Evolutionary conservation across 495 filamentous ascomycete species (phyloP).

Genomic region (Talaromyces stipitatus): DNA sequence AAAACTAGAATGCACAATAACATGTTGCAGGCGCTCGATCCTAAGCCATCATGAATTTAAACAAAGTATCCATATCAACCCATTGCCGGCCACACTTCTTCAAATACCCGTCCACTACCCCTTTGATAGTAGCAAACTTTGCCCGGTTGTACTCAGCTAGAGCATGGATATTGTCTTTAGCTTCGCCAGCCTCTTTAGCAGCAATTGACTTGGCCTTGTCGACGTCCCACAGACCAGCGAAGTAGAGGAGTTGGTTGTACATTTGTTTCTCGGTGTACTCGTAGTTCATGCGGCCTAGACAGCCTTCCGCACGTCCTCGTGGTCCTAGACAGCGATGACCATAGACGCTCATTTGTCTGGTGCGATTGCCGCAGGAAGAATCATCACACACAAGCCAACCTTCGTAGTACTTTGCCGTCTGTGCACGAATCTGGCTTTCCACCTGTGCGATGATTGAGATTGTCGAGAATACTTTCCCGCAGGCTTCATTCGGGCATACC

Average conservation of each 20-base stretch:
- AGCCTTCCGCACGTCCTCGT: constrained; percentile 70
- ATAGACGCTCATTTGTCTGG: constrained; percentile 85
- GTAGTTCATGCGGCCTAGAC: constrained; percentile 80
- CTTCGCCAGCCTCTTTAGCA: constrained; percentile 33
- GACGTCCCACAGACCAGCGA: constrained; percentile 78
- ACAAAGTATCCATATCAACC: constrained; percentile 93
- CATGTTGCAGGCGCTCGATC: too few relatives aligned
- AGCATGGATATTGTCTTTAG: constrained; percentile 55
- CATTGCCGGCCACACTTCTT: constrained; percentile 90
- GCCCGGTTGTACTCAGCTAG: constrained; percentile 73
- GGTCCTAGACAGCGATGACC: constrained; percentile 86
- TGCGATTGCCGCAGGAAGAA: constrained; percentile 74
- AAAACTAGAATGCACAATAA: neutral
- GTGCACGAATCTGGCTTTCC: constrained; percentile 70
- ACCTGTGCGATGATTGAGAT: constrained; percentile 77
- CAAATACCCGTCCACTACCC: constrained; percentile 78
- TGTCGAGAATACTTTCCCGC: constrained; percentile 55
- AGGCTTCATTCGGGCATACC: constrained; percentile 54
- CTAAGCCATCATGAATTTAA: constrained; percentile 54
- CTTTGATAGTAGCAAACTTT: constrained; percentile 66
- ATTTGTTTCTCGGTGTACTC: constrained; percentile 82
- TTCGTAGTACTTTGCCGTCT: constrained; percentile 80
- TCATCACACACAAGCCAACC: constrained; percentile 90
- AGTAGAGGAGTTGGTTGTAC: constrained; percentile 93
- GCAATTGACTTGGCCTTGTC: constrained; percentile 61